Base-by-base conservation (phyloP, 2,329 filamentous ascomycete genomes). In the Ilyonectria sp. region DNA sequence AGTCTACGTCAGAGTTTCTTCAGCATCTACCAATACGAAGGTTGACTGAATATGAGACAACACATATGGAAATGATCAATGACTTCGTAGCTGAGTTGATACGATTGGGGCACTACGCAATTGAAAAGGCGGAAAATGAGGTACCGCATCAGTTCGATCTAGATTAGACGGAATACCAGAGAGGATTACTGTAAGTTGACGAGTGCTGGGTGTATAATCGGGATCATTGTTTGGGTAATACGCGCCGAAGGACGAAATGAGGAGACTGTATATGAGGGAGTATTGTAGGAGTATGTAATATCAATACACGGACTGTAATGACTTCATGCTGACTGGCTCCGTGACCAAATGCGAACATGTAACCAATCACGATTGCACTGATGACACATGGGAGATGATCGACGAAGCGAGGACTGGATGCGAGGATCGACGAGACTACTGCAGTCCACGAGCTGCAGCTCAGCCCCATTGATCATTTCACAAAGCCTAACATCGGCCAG, bases 1-100 rank as follows among this genome's bases (percentile, higher is more conserved):
- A 76, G 6, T 78, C 78, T n/a, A 79, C 82, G 0, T 81, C 82
- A 0, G 73, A 80, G 0, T 79, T 87, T 60, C 81, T 88, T 40
- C 79, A 81, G 31, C 79, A 78, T 5, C 80, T 84, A 74, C 77
- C 76, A 0, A 73, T 72, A 1, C 65, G 67, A 3, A 64, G 58
- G 13, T 29, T 76, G 3, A 74, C 78, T 2, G 74, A 76, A 0
- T 75, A 79, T 13, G 83, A 85, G 61, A 73, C 79, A 3, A 76
- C 79, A 2, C 82, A 84, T 26, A 71, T 86, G 26, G 78, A 78
- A 35, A 71, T 81, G 19, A 74, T 85, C 17, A 78, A 82, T 3
- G 77, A 80, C 5, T 85, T 86, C 35, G 79, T 85, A 3, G 74
- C 73, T 0, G 84, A 86, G 67, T 67, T 86, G 11, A 78, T 78